A percentile compares a stretch with the other conserved stretches of the same genome.
phyloP scores from a whole-genome alignment of 2,329 filamentous ascomycete genomes.

The Claviceps digitariae region DNA sequence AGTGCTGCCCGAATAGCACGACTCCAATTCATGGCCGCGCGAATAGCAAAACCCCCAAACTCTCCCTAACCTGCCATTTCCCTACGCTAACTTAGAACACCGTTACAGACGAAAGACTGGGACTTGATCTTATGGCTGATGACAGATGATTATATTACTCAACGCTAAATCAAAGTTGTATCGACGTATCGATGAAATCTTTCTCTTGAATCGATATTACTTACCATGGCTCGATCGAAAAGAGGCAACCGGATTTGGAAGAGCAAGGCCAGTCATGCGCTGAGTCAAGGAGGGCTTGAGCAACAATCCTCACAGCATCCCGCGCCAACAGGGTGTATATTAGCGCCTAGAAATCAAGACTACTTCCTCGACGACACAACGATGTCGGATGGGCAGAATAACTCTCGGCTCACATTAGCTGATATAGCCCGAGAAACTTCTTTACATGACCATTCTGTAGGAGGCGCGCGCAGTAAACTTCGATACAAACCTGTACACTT shows the following conservation, averaged over 20 bases:
- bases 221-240: slow-evolving; percentile 3
- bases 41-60: too few species aligned
- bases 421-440: slow-evolving; percentile 39
- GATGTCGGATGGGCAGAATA: background rate
- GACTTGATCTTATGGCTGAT: too few species aligned
- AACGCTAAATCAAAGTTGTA: too few species aligned
- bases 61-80: too few species aligned
- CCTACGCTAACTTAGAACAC: too few species aligned
- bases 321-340: background rate
- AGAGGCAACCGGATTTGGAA: background rate
- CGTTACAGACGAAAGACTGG: too few species aligned
- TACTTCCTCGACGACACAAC: background rate
- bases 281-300: background rate
- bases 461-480: slow-evolving; percentile 27
- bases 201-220: too few species aligned
- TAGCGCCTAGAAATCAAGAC: too few species aligned
- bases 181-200: too few species aligned
- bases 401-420: slow-evolving; percentile 18
- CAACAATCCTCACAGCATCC: background rate
- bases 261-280: background rate
- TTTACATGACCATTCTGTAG: slow-evolving; percentile 27
- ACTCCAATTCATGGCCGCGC: too few species aligned
- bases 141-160: too few species aligned
- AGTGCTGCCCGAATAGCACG: too few species aligned
- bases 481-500: slow-evolving; percentile 37